Evolutionary conservation across 1,284 basidiomycete genomes (phyloP).

Genomic region (Boletus semigastroideus): DNA sequence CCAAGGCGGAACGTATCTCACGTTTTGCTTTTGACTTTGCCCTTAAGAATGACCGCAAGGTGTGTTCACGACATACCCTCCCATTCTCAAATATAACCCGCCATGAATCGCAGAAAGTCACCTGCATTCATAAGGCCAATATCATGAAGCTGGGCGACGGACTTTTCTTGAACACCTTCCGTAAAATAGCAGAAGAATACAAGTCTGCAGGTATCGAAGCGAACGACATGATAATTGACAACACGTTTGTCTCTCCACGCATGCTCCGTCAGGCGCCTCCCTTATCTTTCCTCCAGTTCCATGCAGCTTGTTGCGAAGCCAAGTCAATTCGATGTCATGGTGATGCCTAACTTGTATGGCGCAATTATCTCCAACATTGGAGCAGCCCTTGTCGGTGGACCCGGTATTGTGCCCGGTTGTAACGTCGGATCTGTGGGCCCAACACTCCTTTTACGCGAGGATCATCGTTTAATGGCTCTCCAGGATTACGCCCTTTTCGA

Average conservation of each 20-base stretch:
- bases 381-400: slow-evolving; percentile 96
- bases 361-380: slow-evolving; percentile 99
- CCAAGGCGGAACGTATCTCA: slow-evolving; percentile 95
- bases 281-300: slow-evolving; percentile 51
- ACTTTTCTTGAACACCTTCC: slow-evolving; percentile 99
- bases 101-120: slow-evolving; percentile 78
- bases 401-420: slow-evolving; percentile 97
- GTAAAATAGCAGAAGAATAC: slow-evolving; percentile 94
- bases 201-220: slow-evolving; percentile 88
- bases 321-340: slow-evolving; percentile 98
- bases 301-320: slow-evolving; percentile 99
- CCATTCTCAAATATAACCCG: slow-evolving; percentile 10
- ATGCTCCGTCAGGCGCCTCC: background rate
- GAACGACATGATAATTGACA: slow-evolving; percentile 99
- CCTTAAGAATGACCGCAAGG: slow-evolving; percentile 97
- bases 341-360: slow-evolving; percentile 96
- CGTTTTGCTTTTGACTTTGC: slow-evolving; percentile 99
- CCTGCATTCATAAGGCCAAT: slow-evolving; percentile 99
- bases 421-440: slow-evolving; percentile 87
- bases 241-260: slow-evolving; percentile 64
- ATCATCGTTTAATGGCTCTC: slow-evolving; percentile 4
- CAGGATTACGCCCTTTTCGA: slow-evolving; percentile 98
- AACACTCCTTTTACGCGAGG: background rate
- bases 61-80: slow-evolving; percentile 24
- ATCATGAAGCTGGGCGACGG: slow-evolving; percentile 99